Conservation (phyloP, 2,329 filamentous ascomycete genomes). For the Acrodontium crateriforme region DNA sequence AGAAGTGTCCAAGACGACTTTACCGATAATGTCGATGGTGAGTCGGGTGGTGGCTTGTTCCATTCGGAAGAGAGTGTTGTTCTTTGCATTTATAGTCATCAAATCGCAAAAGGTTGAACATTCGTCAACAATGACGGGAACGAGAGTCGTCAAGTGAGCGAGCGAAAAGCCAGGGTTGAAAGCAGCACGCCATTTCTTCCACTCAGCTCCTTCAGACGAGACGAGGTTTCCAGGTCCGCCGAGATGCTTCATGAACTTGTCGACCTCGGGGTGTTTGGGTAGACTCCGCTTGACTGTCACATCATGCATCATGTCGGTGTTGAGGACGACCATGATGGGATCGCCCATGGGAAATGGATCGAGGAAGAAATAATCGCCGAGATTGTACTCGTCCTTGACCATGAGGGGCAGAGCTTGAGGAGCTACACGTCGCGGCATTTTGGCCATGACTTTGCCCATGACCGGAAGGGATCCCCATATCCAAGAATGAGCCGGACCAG, state of each 20-base stretch:
- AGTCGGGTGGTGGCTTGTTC: slow-evolving; percentile 27
- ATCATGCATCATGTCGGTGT: slow-evolving; percentile 26
- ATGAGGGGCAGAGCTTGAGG: slow-evolving; percentile 23
- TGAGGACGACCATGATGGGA: slow-evolving; percentile 23
- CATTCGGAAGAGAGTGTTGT: slow-evolving; percentile 25
- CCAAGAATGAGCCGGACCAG: slow-evolving; percentile 28
- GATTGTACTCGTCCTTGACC: slow-evolving; percentile 24
- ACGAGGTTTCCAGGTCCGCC: slow-evolving; percentile 26
- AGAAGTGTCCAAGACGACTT: slow-evolving; percentile 25
- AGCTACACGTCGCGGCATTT: slow-evolving; percentile 23
- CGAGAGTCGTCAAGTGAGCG: slow-evolving; percentile 26
- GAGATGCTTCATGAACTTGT: slow-evolving; percentile 22
- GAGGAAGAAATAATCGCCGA: slow-evolving; percentile 29
- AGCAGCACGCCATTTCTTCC: slow-evolving; percentile 31
- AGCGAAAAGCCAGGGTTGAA: slow-evolving; percentile 31
- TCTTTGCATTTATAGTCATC: slow-evolving; percentile 22
- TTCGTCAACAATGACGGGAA: slow-evolving; percentile 25
- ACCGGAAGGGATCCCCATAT: slow-evolving; percentile 28
- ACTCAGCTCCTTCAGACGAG: slow-evolving; percentile 23
- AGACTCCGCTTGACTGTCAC: slow-evolving; percentile 22
- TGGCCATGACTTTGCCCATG: slow-evolving; percentile 22
- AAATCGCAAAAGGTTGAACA: slow-evolving; percentile 20
- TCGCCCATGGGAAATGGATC: slow-evolving; percentile 31
- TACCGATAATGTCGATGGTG: slow-evolving; percentile 30
- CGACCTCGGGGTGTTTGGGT: slow-evolving; percentile 21